These are phyloP conservation scores for Umbelopsis sp. DNA, from an alignment of 192 early-diverging fungal genomes.

Conservation along the genomic window DNA sequence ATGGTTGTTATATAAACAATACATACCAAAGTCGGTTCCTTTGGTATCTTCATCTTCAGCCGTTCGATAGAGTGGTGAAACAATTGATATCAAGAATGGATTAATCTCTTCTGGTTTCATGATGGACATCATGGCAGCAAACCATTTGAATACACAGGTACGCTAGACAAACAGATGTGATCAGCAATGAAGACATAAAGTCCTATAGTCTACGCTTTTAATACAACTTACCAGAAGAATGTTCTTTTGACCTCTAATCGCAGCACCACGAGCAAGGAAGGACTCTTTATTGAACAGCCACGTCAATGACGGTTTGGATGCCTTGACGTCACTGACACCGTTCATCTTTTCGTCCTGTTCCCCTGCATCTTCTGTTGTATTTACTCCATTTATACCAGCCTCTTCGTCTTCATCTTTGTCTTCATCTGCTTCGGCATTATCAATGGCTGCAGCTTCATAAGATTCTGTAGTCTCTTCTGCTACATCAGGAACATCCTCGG, in stretches of 20 bases:
- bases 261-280: conserved; percentile 65
- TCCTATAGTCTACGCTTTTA: neutral
- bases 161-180: conserved; percentile 56
- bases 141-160: conserved; percentile 86
- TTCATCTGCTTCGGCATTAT: conserved; percentile 38
- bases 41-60: conserved; percentile 72
- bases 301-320: conserved; percentile 44
- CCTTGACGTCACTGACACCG: conserved; percentile 18
- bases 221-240: conserved; percentile 46
- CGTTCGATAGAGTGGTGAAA: conserved; percentile 81
- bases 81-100: conserved; percentile 70
- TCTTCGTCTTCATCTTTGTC: too few relatives aligned
- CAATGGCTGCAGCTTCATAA: conserved; percentile 45
- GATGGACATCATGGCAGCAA: conserved; percentile 81
- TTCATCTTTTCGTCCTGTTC: conserved; percentile 1
- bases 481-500: conserved; percentile 34
- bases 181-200: conserved; percentile 8
- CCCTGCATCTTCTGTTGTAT: conserved; percentile 9
- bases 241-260: conserved; percentile 35
- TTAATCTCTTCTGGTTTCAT: conserved; percentile 57
- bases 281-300: conserved; percentile 66
- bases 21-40: conserved; percentile 63
- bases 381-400: conserved; percentile 21
- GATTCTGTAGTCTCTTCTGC: conserved; percentile 37
- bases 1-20: neutral